Evolutionary conservation across 2,329 filamentous ascomycete species (phyloP), one percentile per base, ranked within the genome.

Genomic region (Erysiphe pulchra): DNA sequence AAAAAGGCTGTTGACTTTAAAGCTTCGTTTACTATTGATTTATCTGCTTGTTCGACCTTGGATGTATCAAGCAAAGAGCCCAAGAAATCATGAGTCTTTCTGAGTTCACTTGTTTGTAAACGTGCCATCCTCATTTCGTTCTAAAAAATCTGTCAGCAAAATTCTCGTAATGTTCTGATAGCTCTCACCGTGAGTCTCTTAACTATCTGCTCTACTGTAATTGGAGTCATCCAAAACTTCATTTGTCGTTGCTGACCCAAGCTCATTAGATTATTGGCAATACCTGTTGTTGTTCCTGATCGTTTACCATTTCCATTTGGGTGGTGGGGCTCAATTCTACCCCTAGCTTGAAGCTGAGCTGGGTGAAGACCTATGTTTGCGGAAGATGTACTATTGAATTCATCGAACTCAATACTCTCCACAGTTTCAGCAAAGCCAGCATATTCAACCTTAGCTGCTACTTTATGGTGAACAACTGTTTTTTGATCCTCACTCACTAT

Each of bases 401-500:
- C 87, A 42, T 84, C 84, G 63, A 93, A 92, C 56, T 80, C 92
- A 64, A 94, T 76, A 57, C 93, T 85, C 53, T 92, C 62, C 42
- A 86, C 72, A 56, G 81, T 92, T 54, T 72, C 81, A 9, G 75
- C 72, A 51, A 87, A 79, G 7, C 90, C 90, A 36, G 90, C 85
- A 63, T 94, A 84, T 60, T 98, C 90, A 47, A 98, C 85, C 59
- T 92, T 92, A 47, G 90, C 86, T 17, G 87, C 86, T 42, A 98
- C 90, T 59, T 98, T 98, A 65, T 95, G 90, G 58, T 98, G 90
- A 13, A 98, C 86, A 28, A 98, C 85, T 0, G 86, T 94, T 64
- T 93, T 95, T 60, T 95, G 87, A 59, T 98, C 90, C 60, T 98
- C 90, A 61, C 84, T 93, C 45, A 98, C 87, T 57, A 98, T 98